Evolutionary conservation across 441 rosid species (phyloP).

Genomic region (Biscutella laevigata): DNA sequence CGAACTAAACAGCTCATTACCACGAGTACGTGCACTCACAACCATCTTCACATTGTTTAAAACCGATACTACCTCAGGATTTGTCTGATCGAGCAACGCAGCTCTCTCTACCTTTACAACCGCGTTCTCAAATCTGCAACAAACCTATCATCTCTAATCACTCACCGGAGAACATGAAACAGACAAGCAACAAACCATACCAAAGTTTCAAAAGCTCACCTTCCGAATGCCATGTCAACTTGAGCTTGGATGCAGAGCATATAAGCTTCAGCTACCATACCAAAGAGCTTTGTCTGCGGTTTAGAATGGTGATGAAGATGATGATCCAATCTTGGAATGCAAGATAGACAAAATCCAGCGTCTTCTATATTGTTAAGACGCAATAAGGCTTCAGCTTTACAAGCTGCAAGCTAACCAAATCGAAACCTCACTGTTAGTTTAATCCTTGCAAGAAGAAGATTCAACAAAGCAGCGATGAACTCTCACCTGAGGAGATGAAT

Average conservation of each 20-base stretch:
- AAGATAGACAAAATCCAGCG: conserved; percentile 36
- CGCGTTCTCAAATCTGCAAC: conserved; percentile 63
- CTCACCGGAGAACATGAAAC: conserved; percentile 22
- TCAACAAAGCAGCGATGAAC: conserved; percentile 3
- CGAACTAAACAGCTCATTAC: conserved; percentile 49
- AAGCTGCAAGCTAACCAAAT: conserved; percentile 42
- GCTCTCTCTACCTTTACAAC: conserved; percentile 58
- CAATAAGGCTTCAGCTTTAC: conserved; percentile 55
- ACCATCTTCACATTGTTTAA: conserved; percentile 47
- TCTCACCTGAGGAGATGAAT: conserved; percentile 52
- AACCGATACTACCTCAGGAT: conserved; percentile 33
- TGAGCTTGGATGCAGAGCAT: conserved; percentile 46
- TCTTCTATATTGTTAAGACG: conserved; percentile 50
- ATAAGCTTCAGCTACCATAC: conserved; percentile 48
- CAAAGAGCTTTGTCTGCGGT: conserved; percentile 29
- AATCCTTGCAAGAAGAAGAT: neutral
- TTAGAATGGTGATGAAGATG: conserved; percentile 12
- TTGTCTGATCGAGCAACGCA: conserved; percentile 30
- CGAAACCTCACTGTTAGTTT: conserved; percentile 4
- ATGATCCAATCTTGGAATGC: conserved; percentile 33
- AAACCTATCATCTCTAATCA: conserved; percentile 33
- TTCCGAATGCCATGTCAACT: conserved; percentile 66
- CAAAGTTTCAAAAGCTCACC: conserved; percentile 37
- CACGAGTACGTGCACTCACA: conserved; percentile 46
- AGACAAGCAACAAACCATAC: neutral